Base-by-base conservation (phyloP, 805 yeast genomes). In the Grigorovia humatica region DNA sequence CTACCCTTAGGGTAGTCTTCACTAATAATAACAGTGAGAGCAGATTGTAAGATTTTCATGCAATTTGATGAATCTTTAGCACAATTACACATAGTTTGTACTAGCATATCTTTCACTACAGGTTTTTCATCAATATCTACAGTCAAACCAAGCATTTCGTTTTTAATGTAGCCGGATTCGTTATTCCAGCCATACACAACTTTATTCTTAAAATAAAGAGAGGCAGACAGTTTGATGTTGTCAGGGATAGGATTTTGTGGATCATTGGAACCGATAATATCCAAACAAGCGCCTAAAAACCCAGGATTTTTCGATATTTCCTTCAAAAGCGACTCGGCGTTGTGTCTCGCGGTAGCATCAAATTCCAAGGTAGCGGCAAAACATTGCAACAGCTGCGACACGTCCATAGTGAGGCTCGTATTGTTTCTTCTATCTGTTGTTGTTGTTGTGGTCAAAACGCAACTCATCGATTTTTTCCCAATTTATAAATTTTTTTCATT, bases 201-300 rank as follows among this genome's bases (percentile, higher is more conserved):
- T 52, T 81, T 75, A 66, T 91, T 90, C 65, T 91, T 91, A 66
- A 88, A 79, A 66, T 80, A 88, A 4, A 91, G 82, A 0, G 93
- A 89, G 1, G 95, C 84, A 12, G 95, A 86, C 48, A 80, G 71
- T 58, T 82, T 77, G 48, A 85, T 74, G 23, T 74, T 77, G 1
- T 69, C 67, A 6, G 79, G 71, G 15, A 76, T 80, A 17, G 75
- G 78, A 7, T 69, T 68, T 32, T 4, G 9, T 32, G 38, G 15
- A 38, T 38, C 42, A 7, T 42, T 29, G 19, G 79, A 77, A 17
- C 76, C 64, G 18, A 88, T 74, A 49, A 89, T 83, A 62, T 87
- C 91, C 47, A 91, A 70, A 66, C 96, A 86, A 1, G 91, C 90
- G 5, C 85, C 85, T 43, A 88, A 70, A 62, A 90, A 90, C 5